Base-by-base conservation (phyloP, 768 basidiomycete species). In the Leccinum aurantiacum region DNA sequence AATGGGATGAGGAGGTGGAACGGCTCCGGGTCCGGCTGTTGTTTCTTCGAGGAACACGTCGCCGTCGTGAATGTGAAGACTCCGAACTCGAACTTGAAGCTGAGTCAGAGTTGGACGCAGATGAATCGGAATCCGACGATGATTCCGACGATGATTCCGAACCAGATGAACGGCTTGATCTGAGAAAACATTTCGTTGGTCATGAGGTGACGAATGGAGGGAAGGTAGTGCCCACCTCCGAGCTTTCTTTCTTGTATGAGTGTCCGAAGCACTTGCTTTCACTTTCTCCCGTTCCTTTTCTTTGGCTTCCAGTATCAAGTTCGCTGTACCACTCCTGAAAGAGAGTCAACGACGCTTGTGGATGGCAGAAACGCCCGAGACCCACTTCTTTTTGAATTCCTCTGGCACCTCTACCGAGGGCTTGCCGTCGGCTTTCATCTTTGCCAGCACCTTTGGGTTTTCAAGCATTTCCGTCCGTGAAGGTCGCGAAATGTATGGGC, bases 401-500 rank as follows among this genome's bases (percentile, higher is more conserved):
- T 95, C 93, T 4, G 94, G 94, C 11, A 94, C 84, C 62, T 93
- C 91, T 0, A 92, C 87, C 17, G 85, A 85, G 4, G 93, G 91
- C 65, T 87, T 86, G 10, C 88, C 88, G 8, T 87, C 84, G 0
- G 80, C 77, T 72, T 84, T 88, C 41, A 89, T 73, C 72, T 91
- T 91, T 4, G 86, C 82, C 8, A 89, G 75, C 2, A 84, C 53
- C 24, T 75, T 79, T 3, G 93, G 93, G 57, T 92, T 91, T 67
- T 93, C 89, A 15, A 98, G 82, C 72, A 88, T 86, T 66, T 94
- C 84, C 2, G 92, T 92, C 46, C 94, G 84, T 37, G 93, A 94
- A 2, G 95, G 95, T n/a, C 95, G 82, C 11, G 91, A 85, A 44
- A 93, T 79, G 71, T 97, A 98, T 25, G 93, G 91, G 3, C 90